A percentile compares a stretch with the other conserved stretches of the same genome.
Evolutionary conservation across 108 stramenopile species (phyloP).

Genomic region (Nannochloropsis salina): DNA sequence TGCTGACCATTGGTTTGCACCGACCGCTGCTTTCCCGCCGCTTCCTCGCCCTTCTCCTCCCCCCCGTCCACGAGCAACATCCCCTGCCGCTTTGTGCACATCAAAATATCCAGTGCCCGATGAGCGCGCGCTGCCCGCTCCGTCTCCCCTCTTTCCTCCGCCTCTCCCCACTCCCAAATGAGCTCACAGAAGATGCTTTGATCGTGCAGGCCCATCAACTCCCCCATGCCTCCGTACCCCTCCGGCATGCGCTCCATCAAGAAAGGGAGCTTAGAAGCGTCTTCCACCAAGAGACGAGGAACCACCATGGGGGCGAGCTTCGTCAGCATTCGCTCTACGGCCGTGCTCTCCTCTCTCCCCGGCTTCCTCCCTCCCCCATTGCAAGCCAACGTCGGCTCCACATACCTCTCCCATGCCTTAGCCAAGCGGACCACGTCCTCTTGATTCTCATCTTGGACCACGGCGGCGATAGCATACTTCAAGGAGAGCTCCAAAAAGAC

Average conservation of each 20-base stretch:
- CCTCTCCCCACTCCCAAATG: background rate
- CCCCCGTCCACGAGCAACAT: background rate
- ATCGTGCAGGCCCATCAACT: background rate
- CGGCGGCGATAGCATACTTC: background rate
- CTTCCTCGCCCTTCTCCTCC: background rate
- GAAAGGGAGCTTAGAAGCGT: background rate
- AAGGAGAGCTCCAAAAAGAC: background rate
- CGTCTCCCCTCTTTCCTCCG: background rate
- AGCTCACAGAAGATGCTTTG: background rate
- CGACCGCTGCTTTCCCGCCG: background rate
- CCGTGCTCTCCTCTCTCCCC: background rate
- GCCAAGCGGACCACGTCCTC: background rate
- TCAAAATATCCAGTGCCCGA: background rate
- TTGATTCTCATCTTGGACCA: background rate
- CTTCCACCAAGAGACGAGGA: background rate
- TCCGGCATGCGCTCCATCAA: background rate
- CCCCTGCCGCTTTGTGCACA: background rate
- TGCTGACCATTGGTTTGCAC: background rate
- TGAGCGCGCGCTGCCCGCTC: background rate
- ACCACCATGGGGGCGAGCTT: constrained; percentile 9
- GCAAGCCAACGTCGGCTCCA: background rate
- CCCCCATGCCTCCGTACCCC: background rate
- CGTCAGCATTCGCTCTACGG: background rate
- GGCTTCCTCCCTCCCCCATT: background rate
- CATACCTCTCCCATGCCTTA: constrained; percentile 10